A percentile compares a stretch with the other conserved stretches of the same genome.
These are phyloP conservation scores for Cladosporium sp. DNA, from an alignment of 2,329 filamentous ascomycete species.

Conservation along the genomic window DNA sequence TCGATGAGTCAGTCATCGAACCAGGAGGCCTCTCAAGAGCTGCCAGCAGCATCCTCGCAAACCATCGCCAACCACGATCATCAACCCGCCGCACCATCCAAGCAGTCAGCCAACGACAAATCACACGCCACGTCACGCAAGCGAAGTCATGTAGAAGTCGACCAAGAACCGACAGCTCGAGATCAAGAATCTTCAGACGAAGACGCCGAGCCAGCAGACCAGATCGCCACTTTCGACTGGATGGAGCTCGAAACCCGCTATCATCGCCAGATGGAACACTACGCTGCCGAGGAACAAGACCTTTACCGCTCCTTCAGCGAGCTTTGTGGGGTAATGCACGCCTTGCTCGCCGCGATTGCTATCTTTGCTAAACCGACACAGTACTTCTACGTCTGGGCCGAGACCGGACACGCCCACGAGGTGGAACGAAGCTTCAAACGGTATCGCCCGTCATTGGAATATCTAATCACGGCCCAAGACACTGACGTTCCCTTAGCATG, in stretches of 20 bases:
- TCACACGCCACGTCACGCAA: background rate
- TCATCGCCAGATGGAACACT: constrained; percentile 62
- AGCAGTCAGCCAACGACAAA: background rate
- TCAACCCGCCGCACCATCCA: background rate
- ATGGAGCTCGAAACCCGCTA: constrained; percentile 71
- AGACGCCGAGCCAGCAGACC: constrained; percentile 27
- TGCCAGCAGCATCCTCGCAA: background rate
- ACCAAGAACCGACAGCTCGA: background rate
- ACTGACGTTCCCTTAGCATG: constrained; percentile 52
- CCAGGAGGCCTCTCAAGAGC: background rate
- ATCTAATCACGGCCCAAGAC: background rate
- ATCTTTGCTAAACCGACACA: constrained; percentile 39
- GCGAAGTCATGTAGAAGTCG: background rate
- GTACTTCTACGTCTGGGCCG: constrained; percentile 80
- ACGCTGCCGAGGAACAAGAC: constrained; percentile 63
- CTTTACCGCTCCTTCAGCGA: constrained; percentile 31
- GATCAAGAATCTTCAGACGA: constrained; percentile 2
- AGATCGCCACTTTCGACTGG: constrained; percentile 69
- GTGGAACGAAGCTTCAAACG: constrained; percentile 75
- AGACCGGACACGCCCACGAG: constrained; percentile 70
- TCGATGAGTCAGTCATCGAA: background rate
- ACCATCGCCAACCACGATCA: background rate
- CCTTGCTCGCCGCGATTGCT: background rate
- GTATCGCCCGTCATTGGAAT: constrained; percentile 42
- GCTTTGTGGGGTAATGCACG: constrained; percentile 61